Evolutionary conservation across 306 rosid species (phyloP), one percentile per base, ranked within the genome.

Genomic region (Begonia masoniana): DNA sequence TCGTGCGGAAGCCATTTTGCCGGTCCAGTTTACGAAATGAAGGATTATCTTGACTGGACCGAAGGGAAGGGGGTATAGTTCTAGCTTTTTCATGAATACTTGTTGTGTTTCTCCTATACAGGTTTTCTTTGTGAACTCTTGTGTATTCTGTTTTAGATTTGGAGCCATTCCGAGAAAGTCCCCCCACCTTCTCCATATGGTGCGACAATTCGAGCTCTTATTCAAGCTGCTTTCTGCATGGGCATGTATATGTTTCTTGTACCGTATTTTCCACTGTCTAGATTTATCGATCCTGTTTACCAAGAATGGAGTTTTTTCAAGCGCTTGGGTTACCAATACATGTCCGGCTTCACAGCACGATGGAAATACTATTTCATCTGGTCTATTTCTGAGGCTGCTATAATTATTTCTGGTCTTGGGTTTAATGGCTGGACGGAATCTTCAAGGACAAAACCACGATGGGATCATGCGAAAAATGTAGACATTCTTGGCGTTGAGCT

Each of bases 331-430:
- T 92, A 87, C 77, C 99, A 92, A 69, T 92, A 79, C 51, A 83
- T 92, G 99, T 66, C 93, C 3, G 96, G 99, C 54, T 79, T 83
- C 53, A 83, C 87, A 0, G 96, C 99, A 16, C 84, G 99, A n/a
- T 87, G 99, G 99, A 92, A 92, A 55, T 92, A 92, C 66, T 92
- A 92, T 71, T 92, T 92, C 76, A 87, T 92, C 74, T 92, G 99
- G 99, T 92, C 99, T 10, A 81, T 92, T 65, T 77, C 99, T 13
- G 99, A 92, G 74, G 95, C 95, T 50, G 66, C 99, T 17, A 76
- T 92, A 62, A 79, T 87, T 58, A 58, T 92, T 57, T 92, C 95
- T 24, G 95, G 99, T 57, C 56, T 92, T 31, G 99, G 99, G 50
- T 86, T 92, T 74, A 77, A 82, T 78, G 96, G 99, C 59, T 92